Evolutionary conservation across 2,329 filamentous ascomycete species (phyloP).

Genomic region (Neopestalotiopsis clavispora): DNA sequence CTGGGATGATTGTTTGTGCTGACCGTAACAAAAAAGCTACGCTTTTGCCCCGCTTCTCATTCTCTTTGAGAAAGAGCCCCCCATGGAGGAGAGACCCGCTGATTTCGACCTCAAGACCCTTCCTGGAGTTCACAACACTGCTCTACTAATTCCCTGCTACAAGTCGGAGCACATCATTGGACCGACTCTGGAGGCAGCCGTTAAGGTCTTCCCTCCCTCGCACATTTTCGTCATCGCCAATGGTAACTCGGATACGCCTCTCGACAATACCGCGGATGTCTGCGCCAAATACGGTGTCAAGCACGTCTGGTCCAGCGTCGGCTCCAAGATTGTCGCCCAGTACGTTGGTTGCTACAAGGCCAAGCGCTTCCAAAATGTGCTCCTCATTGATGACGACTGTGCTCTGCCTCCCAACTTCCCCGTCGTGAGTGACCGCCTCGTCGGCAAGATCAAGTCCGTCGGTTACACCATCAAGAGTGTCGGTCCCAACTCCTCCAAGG

Average conservation of each 20-base stretch:
- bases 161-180: constrained; percentile 47
- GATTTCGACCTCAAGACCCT: constrained; percentile 20
- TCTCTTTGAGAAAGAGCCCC: constrained; percentile 38
- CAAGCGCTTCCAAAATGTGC: constrained; percentile 47
- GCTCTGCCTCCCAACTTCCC: constrained; percentile 52
- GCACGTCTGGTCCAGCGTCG: constrained; percentile 53
- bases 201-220: constrained; percentile 49
- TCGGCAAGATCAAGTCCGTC: constrained; percentile 46
- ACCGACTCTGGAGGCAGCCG: constrained; percentile 45
- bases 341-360: constrained; percentile 53
- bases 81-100: constrained; percentile 21
- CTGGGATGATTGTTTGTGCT: not conserved
- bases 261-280: constrained; percentile 52
- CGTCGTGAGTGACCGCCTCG: constrained; percentile 48
- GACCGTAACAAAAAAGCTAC: constrained; percentile 18
- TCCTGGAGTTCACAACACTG: constrained; percentile 19
- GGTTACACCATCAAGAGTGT: constrained; percentile 54
- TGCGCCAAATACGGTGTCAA: constrained; percentile 49
- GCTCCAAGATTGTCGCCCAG: constrained; percentile 54
- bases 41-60: constrained; percentile 26
- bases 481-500: constrained; percentile 39
- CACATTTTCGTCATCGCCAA: constrained; percentile 55
- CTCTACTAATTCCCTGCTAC: constrained; percentile 50
- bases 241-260: constrained; percentile 49
- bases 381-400: constrained; percentile 56